Conservation (phyloP, 345 rosid species). For the Salix koriyanagi region DNA sequence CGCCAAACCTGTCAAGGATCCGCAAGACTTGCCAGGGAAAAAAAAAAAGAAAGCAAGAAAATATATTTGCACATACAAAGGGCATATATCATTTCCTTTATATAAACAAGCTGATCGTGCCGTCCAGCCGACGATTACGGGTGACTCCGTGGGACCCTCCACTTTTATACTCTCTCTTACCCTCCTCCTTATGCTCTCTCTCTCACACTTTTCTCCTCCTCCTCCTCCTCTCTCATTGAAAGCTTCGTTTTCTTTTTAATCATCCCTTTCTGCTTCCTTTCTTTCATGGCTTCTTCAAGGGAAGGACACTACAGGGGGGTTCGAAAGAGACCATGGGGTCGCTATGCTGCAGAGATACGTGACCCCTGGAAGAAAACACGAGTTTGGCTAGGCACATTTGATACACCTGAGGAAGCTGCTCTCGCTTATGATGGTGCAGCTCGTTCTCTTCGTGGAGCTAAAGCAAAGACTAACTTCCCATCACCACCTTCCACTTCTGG, state of each 20-base stretch:
- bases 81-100: neutral
- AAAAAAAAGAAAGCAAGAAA: neutral
- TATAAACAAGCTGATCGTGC: conserved; percentile 25
- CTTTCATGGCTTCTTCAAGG: conserved; percentile 51
- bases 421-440: conserved; percentile 95
- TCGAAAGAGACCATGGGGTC: conserved; percentile 95
- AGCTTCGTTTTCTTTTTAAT: neutral
- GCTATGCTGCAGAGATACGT: conserved; percentile 94
- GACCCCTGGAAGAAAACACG: conserved; percentile 96
- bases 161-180: neutral
- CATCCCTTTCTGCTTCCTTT: neutral
- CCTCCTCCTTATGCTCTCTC: neutral
- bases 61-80: neutral
- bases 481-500: conserved; percentile 28
- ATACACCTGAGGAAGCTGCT: conserved; percentile 96
- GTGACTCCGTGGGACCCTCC: conserved; percentile 49
- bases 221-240: neutral
- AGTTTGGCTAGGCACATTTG: conserved; percentile 95
- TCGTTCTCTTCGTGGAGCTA: conserved; percentile 79
- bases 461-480: conserved; percentile 92
- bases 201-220: neutral
- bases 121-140: conserved; percentile 70
- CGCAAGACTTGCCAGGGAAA: neutral
- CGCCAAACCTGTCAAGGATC: neutral
- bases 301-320: conserved; percentile 92